phyloP scores from a whole-genome alignment of 108 stramenopile species.

The Pseudonitzschia multiseries region DNA sequence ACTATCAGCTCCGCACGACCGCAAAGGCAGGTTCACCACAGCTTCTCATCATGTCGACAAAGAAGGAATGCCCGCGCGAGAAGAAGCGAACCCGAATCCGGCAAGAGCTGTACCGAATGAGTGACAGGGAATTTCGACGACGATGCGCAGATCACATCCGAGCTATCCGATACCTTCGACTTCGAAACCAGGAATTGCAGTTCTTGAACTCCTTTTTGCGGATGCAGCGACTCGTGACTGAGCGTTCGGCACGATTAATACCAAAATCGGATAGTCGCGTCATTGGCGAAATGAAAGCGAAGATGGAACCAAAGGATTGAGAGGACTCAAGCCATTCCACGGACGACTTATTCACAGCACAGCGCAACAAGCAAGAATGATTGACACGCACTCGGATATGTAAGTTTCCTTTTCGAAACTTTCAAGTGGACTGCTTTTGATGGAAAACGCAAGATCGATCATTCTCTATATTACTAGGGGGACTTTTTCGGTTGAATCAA shows the following conservation, averaged over 20 bases:
- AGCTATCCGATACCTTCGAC: constrained; percentile 33
- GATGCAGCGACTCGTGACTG: constrained; percentile 9
- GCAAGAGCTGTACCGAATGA: constrained; percentile 19
- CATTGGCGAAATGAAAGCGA: background rate
- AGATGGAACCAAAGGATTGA: constrained; percentile 19
- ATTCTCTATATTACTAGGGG: background rate
- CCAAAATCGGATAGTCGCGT: background rate
- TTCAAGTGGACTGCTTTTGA: background rate
- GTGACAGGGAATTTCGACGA: constrained; percentile 21
- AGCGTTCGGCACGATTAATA: background rate
- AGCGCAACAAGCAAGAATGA: background rate
- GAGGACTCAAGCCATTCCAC: background rate
- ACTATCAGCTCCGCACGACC: background rate
- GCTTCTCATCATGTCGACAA: constrained; percentile 1
- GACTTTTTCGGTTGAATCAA: background rate
- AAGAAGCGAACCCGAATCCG: constrained; percentile 33
- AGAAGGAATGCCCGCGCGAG: constrained; percentile 16
- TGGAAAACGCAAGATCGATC: background rate
- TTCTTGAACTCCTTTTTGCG: constrained; percentile 21
- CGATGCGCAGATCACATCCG: constrained; percentile 25
- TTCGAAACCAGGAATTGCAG: constrained; percentile 30
- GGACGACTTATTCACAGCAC: background rate
- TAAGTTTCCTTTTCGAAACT: background rate
- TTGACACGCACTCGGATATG: background rate
- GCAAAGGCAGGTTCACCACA: background rate